A percentile compares a stretch with the other conserved stretches of the same genome.
These are phyloP conservation scores for Gymnopilus junonius DNA, from an alignment of 768 basidiomycete genomes.

Conservation along the genomic window DNA sequence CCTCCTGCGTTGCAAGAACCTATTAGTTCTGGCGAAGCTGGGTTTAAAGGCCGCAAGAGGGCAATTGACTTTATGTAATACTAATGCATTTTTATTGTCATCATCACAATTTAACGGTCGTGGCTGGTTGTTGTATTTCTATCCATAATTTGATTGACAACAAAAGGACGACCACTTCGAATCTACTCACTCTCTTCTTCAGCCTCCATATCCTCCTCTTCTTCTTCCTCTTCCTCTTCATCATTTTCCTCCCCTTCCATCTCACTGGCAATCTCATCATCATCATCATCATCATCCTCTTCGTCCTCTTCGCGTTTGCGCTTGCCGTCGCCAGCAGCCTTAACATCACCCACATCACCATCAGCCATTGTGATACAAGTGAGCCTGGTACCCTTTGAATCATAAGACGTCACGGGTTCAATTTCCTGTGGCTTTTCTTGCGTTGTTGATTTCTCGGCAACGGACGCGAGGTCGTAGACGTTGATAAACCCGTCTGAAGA, in stretches of 20 bases:
- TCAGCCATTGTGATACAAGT: constrained; percentile 61
- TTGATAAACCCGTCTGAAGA: constrained; percentile 91
- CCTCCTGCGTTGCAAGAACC: constrained; percentile 22
- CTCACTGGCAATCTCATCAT: constrained; percentile 27
- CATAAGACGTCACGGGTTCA: constrained; percentile 66
- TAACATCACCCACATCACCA: constrained; percentile 25
- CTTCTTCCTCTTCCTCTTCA: constrained; percentile 29
- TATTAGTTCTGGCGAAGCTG: constrained; percentile 23
- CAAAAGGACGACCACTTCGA: constrained; percentile 2
- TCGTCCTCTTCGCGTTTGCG: constrained; percentile 28
- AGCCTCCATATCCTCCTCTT: constrained; percentile 27
- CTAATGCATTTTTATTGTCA: background rate
- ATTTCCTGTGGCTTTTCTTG: constrained; percentile 39
- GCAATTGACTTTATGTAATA: constrained; percentile 77
- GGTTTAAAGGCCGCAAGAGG: constrained; percentile 59
- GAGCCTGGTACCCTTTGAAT: constrained; percentile 85
- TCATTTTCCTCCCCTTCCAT: constrained; percentile 33
- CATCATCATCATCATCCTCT: constrained; percentile 33
- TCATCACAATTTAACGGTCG: background rate
- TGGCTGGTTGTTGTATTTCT: background rate
- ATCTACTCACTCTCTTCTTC: constrained; percentile 24
- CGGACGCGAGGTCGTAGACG: constrained; percentile 66
- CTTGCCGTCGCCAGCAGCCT: constrained; percentile 24
- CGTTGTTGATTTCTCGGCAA: constrained; percentile 1
- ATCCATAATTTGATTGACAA: background rate